Base-by-base conservation (phyloP, 148 eudicot genomes). In the Heliosperma pusillum region DNA sequence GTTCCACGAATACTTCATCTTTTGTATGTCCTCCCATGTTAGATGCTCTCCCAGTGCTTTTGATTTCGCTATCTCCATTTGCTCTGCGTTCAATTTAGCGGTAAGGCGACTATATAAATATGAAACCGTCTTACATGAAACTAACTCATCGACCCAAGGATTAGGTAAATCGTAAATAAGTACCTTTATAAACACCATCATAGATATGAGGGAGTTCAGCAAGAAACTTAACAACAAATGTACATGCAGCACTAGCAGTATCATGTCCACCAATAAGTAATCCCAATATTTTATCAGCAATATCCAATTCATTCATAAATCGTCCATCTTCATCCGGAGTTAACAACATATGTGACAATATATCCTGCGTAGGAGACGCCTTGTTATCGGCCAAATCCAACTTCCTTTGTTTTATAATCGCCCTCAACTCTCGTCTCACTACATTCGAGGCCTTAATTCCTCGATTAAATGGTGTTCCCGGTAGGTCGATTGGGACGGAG, bases 1-100 rank as follows among this genome's bases (percentile, higher is more conserved):
- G 24, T 76, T 80, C 83, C 80, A 80, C 8, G 84, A 77, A 58
- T 82, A 78, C 56, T 78, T 82, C 81, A 82, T 82, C 42, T 78
- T 82, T 30, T 74, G 56, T n/a, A 78, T 65, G 62, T 82, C 84
- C 17, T 77, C 78, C 84, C 84, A 82, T 36, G 57, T 82, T 52
- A 82, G 25, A 29, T 36, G 29, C 47, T 82, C 85, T 10, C 79
- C 82, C 45, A 25, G 29, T 26, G 24, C 30, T 29, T 82, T 82
- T 15, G 74, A 45, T 12, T 56, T 71, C 25, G 82, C 85, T 42
- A 82, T 79, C 70, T 75, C 82, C 82, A 75, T 75, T 82, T 82
- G 85, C 71, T 82, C 85, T 82, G 75, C 64, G 71, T 67, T 9
- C 30, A 20, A 19, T 19, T 66, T 0, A 16, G 7, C 7, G 42